phyloP scores from a whole-genome alignment of 2,329 filamentous ascomycete species.

The Penicillium vulpinum region DNA sequence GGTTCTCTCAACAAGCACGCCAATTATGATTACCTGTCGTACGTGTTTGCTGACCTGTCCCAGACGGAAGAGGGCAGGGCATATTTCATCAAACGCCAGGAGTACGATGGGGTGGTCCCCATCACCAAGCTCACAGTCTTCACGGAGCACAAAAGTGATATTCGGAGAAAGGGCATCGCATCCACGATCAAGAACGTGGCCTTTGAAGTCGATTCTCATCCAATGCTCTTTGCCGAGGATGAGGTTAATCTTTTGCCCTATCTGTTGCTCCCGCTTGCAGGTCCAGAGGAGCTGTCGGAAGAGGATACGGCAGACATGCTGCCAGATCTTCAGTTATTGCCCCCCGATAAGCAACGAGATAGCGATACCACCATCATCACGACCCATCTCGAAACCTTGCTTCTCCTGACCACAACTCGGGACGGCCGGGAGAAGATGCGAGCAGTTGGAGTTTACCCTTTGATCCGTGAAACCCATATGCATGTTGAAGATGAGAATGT shows the following conservation, averaged over 20 bases:
- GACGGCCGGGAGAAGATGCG: conserved; percentile 74
- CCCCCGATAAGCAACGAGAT: conserved; percentile 86
- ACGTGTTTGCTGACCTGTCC: conserved; percentile 89
- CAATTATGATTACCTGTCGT: conserved; percentile 89
- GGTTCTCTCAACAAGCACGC: conserved; percentile 80
- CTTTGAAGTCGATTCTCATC: conserved; percentile 76
- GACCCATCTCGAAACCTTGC: conserved; percentile 85
- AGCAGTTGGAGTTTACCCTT: conserved; percentile 78
- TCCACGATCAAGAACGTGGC: conserved; percentile 92
- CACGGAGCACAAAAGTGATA: conserved; percentile 80
- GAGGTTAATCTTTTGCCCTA: conserved; percentile 84
- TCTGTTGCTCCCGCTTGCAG: conserved; percentile 81
- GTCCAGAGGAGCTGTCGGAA: conserved; percentile 81
- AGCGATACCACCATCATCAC: conserved; percentile 72
- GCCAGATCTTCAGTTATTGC: conserved; percentile 83
- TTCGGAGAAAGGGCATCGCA: conserved; percentile 90
- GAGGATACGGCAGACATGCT: conserved; percentile 87
- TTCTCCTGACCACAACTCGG: conserved; percentile 76
- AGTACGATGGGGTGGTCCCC: conserved; percentile 81
- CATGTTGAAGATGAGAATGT: conserved; percentile 77
- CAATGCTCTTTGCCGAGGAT: conserved; percentile 67
- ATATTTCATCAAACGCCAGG: conserved; percentile 72
- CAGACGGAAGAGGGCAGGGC: conserved; percentile 73
- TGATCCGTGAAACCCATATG: conserved; percentile 82
- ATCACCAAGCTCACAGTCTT: conserved; percentile 92